Base-by-base conservation (phyloP, 257 asterid species). In the Coffea canephora region DNA sequence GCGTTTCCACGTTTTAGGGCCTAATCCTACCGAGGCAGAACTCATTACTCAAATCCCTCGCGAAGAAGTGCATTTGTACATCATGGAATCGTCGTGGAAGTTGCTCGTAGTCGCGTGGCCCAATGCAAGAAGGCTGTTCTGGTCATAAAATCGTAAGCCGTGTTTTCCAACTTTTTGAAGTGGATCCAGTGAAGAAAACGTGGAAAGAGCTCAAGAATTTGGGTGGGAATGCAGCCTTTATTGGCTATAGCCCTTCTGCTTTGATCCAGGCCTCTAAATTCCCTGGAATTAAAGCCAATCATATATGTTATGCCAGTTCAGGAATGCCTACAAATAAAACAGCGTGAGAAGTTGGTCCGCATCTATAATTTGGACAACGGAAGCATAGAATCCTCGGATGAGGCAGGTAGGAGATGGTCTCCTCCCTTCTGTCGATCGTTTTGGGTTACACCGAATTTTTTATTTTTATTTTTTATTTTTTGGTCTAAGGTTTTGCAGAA, bases 231-330 rank as follows among this genome's bases (percentile, higher is more conserved):
- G 59, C 75, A 18, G 36, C 49, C 25, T 71, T 71, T 23, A 19
- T 71, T 8, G 75, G 75, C 11, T 54, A 71, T n/a, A 71, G 54
- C 36, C 23, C 75, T 13, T 18, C 75, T 8, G 23, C 23, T 48
- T 10, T 25, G 9, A 7, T 71, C 16, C 61, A 71, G 48, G 76
- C 36, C 8, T 71, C 76, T 4, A 52, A 52, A 52, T 52, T 52
- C 13, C 18, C 61, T 46, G 76, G 36, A 23, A 18, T 71, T 10
- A 71, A 71, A 71, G 76, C 41, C 25, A 71, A 71, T n/a, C 76
- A 48, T 71, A 46, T 71, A 46, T 71, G 46, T 48, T 71, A 71
- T 23, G 76, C 48, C n/a, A 21, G 41, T n/a, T 48, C 3, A 5
- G 76, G 49, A 71, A n/a, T 66, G 71, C 16, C 57, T 16, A 52